Percentiles rank a stretch among this genome's conserved stretches.
Evolutionary conservation across 192 early-diverging fungal species (phyloP).

Genomic region (Entomortierella beljakovae): DNA sequence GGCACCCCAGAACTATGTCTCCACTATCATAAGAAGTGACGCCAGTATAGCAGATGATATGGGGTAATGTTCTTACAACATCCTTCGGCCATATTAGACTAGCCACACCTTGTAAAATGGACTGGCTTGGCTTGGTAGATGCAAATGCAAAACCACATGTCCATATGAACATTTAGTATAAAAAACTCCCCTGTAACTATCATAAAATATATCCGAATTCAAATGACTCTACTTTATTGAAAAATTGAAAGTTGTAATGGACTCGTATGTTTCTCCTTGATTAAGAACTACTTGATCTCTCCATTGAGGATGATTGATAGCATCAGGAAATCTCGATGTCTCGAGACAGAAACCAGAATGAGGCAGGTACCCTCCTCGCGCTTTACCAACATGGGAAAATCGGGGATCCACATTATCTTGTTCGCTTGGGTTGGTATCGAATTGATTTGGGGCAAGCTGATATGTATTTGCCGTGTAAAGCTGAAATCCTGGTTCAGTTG

Average conservation of each 20-base stretch:
- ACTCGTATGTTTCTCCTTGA: slow-evolving; percentile 60
- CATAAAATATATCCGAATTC: too few species aligned
- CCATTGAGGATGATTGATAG: slow-evolving; percentile 69
- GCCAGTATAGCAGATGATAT: too few species aligned
- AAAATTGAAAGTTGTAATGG: slow-evolving; percentile 63
- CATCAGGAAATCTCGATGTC: slow-evolving; percentile 69
- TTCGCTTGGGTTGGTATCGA: slow-evolving; percentile 39
- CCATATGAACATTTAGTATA: background rate
- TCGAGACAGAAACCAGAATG: slow-evolving; percentile 81
- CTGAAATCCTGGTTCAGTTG: slow-evolving; percentile 81
- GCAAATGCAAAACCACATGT: too few species aligned
- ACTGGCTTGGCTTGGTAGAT: too few species aligned
- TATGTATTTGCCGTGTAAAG: slow-evolving; percentile 88
- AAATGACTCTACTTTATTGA: slow-evolving; percentile 32
- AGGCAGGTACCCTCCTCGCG: slow-evolving; percentile 26
- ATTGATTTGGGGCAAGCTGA: slow-evolving; percentile 37
- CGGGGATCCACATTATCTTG: slow-evolving; percentile 31
- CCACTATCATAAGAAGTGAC: too few species aligned
- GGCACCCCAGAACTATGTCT: too few species aligned
- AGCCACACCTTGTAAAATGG: too few species aligned
- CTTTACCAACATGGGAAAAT: slow-evolving; percentile 31
- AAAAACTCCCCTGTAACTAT: too few species aligned
- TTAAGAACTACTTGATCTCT: slow-evolving; percentile 64
- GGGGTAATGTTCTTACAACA: too few species aligned
- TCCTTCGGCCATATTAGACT: too few species aligned